phyloP scores from a whole-genome alignment of 2,329 filamentous ascomycete species.

The Ambrosiella xylebori region DNA sequence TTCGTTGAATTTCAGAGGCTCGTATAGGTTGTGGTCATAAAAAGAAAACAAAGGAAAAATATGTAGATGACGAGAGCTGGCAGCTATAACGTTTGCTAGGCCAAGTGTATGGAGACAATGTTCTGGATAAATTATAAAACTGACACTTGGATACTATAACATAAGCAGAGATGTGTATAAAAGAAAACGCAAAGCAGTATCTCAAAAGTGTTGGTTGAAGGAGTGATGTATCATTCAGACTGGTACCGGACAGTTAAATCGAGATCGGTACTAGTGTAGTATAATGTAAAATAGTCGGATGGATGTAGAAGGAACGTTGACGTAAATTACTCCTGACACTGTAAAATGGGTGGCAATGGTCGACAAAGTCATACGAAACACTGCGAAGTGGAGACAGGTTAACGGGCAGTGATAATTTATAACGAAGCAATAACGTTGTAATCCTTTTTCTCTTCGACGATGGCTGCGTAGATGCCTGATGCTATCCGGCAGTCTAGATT shows the following conservation, averaged over 20 bases:
- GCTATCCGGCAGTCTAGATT: background rate
- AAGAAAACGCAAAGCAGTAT: conserved; percentile 1
- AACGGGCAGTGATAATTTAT: background rate
- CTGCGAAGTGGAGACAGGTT: background rate
- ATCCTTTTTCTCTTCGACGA: conserved; percentile 6
- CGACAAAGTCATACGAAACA: background rate
- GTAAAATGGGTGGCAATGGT: background rate
- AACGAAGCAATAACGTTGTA: conserved; percentile 18
- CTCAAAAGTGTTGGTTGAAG: background rate
- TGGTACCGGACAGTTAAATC: no score
- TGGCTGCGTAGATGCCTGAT: conserved; percentile 14
- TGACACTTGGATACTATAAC: conserved; percentile 10
- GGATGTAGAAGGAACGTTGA: background rate
- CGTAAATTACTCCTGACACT: background rate
- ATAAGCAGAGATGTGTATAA: conserved; percentile 2
- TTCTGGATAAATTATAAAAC: background rate
- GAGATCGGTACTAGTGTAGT: no score
- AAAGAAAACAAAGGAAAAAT: conserved; percentile 21
- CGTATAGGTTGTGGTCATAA: conserved; percentile 19
- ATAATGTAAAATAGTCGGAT: no score
- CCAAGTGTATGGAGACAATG: conserved; percentile 8
- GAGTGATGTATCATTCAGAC: background rate
- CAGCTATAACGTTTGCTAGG: conserved; percentile 3
- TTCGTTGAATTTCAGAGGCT: conserved; percentile 24
- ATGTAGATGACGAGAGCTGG: conserved; percentile 1